Evolutionary conservation across 768 basidiomycete genomes (phyloP), one percentile per base, ranked within the genome.

Genomic region (Pleurotus salmoneostramineus): DNA sequence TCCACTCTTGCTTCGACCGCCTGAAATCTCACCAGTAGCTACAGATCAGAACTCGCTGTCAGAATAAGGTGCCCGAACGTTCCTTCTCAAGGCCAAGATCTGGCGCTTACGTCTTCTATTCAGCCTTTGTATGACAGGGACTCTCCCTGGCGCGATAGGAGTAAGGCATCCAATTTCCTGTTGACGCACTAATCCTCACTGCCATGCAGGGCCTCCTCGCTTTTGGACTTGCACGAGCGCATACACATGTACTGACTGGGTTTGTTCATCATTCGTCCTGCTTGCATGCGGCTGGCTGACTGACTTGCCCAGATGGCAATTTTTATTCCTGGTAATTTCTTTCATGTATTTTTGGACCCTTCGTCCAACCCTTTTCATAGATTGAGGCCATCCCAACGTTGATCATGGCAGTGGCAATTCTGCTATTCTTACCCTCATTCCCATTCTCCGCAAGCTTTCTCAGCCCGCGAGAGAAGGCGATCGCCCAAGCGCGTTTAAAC

Each of bases 51-150:
- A 63, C 72, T 84, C 11, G 81, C 82, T 0, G 68, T 78, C 58
- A 71, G 80, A 31, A 80, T 80, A 50, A 79, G 77, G 79, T 79
- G 51, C 6, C 67, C 52, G 21, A 7, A 31, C 3, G 40, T 5
- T 42, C 21, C 6, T 21, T 33, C 54, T 35, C 15, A 48, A 5
- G 57, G 57, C 44, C 35, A 54, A 40, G 43, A 35, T 2, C 5
- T 8, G 37, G n/a, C 37, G 37, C 11, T 15, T 11, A 17, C 10
- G 17, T 58, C 21, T 27, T 27, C 21, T 27, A 27, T 27, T 27
- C 21, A 83, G 82, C 62, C 67, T 84, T 3, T 78, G 81, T 52
- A 83, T 83, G 82, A 83, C 83, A 5, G 82, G 81, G 6, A 83
- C 81, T 0, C 68, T 82, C 21, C 82, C 82, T 5, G 82, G 82